Percentiles rank a stretch among this genome's conserved stretches.
phyloP scores from a whole-genome alignment of 139 green algal genomes.

The Nannochloris sp. region DNA sequence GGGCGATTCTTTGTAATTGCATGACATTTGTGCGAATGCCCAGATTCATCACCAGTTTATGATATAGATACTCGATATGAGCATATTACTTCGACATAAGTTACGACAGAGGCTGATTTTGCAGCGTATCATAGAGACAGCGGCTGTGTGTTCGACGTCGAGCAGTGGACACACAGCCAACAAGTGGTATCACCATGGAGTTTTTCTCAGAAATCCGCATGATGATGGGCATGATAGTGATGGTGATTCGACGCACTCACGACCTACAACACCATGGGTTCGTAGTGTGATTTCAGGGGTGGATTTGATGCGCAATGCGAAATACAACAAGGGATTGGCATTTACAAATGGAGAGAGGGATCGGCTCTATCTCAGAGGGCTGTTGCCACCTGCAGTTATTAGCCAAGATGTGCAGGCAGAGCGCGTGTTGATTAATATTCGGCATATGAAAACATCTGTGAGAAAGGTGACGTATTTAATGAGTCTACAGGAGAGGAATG shows the following conservation, averaged over 20 bases:
- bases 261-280: conserved; percentile 21
- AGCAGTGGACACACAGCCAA: too few species aligned
- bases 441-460: conserved; percentile 49
- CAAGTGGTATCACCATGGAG: too few species aligned
- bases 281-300: conserved; percentile 63
- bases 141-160: too few species aligned
- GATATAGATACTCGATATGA: too few species aligned
- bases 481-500: conserved; percentile 68
- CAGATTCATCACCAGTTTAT: too few species aligned
- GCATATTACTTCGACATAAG: too few species aligned
- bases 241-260: neutral
- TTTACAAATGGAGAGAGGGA: conserved; percentile 77
- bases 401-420: conserved; percentile 71
- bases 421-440: conserved; percentile 70
- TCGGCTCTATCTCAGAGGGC: conserved; percentile 69
- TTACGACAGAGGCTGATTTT: too few species aligned
- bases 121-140: too few species aligned
- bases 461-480: conserved; percentile 73
- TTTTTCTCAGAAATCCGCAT: too few species aligned
- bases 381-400: conserved; percentile 74
- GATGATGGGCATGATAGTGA: neutral
- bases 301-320: conserved; percentile 64
- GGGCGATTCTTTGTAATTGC: too few species aligned
- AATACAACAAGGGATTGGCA: conserved; percentile 82
- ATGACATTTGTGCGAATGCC: too few species aligned